Base-by-base conservation (phyloP, 768 basidiomycete species). In the Hericium rajendrae region DNA sequence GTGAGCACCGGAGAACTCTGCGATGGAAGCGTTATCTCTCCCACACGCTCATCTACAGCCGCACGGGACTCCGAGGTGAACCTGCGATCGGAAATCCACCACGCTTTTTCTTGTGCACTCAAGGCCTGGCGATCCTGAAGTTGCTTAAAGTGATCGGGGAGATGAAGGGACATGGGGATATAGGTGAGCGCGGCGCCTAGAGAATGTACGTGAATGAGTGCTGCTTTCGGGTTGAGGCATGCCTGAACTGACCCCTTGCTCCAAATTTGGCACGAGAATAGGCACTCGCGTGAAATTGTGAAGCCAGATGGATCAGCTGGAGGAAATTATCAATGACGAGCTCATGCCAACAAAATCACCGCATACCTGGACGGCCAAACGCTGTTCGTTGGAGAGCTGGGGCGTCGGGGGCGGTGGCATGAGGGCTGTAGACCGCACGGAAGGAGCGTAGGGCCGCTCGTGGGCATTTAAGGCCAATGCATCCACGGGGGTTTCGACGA, bases 251-350 rank as follows among this genome's bases (percentile, higher is more conserved):
- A 57, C 62, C 62, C 53, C 57, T 37, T 13, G 57, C 60, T 38
- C 62, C 62, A 40, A 63, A 63, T 41, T 63, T 63, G 3, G 62
- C 62, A 32, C 60, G 58, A 38, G 55, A 52, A 53, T 63, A 63
- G 46, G 62, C 62, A 32, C 62, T 63, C 18, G 57, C 62, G 26
- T 63, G 62, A 49, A 63, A 63, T 46, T 63, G 62, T 41, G 62
- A 63, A 48, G 62, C 62, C 15, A 63, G 53, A 50, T 63, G 62
- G 41, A 63, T 58, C 55, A 63, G 46, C 62, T 63, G 28, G 6
- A 54, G 24, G 43, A 3, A 24, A 16, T 18, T 9, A 39, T 46
- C 28, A 48, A 38, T 9, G 1, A 11, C 20, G n/a, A 13, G 15
- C 37, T 8, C 18, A 13, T 55, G 37, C 41, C 43, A 26, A n/a